phyloP scores from a whole-genome alignment of 2,329 filamentous ascomycete genomes.

The Cercospora sesami region DNA sequence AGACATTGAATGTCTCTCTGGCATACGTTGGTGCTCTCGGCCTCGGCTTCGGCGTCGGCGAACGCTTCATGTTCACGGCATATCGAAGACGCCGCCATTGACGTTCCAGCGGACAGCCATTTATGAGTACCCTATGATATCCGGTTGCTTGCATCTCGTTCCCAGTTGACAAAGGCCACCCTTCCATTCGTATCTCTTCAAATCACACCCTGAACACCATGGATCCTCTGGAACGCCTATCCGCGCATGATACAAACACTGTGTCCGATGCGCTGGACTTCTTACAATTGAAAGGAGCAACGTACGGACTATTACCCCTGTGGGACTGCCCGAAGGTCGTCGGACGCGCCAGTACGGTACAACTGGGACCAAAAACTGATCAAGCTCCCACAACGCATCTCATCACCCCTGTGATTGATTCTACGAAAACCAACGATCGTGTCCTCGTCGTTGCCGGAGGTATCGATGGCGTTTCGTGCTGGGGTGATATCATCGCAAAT shows the following conservation, averaged over 20 bases:
- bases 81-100: background rate
- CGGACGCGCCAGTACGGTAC: background rate
- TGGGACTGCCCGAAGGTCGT: background rate
- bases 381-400: background rate
- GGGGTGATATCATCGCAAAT: background rate
- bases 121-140: background rate
- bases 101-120: background rate
- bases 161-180: no score
- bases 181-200: background rate
- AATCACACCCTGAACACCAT: background rate
- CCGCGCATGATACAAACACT: background rate
- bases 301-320: background rate
- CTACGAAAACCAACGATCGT: background rate
- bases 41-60: background rate
- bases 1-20: background rate
- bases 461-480: background rate
- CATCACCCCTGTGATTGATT: background rate
- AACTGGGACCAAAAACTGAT: background rate
- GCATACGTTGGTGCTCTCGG: background rate
- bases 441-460: background rate
- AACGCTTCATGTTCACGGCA: background rate
- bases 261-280: background rate
- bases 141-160: no score
- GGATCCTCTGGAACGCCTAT: background rate
- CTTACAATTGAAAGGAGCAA: background rate